Base-by-base conservation (phyloP, 2,329 filamentous ascomycete genomes). In the Verticillium dahliae region DNA sequence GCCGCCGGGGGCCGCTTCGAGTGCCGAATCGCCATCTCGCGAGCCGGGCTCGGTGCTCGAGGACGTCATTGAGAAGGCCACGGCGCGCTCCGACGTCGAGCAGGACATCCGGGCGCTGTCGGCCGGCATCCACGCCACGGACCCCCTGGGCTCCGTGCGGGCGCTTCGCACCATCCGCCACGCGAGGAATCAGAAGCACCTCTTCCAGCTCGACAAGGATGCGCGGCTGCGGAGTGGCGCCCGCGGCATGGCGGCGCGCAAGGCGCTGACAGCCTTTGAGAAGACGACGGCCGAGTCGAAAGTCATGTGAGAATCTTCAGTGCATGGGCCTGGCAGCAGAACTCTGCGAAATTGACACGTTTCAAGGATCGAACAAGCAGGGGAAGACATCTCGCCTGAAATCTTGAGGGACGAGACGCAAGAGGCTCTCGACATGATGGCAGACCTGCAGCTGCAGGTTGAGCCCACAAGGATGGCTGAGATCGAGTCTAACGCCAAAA, bases 181-280 rank as follows among this genome's bases (percentile, higher is more conserved):
- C 67, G 81, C 87, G 64, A 80, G 85, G 27, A 77, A 90, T 41
- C 81, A 85, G 65, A 81, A 83, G 67, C 81, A 85, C 6, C 76
- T 92, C 3, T 90, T 90, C 61, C 81, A 87, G 22, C 82, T 87
- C 1, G 87, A 91, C 68, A 90, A 92, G 66, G 87, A 91, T 69
- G 90, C 91, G 7, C 80, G 85, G 52, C 75, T 92, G 50, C 80
- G 90, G 59, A 94, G 90, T 68, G 91, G 92, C 38, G 84, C 90
- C 1, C 78, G 91, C 52, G 92, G 92, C 0, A 77, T 90, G 70
- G 83, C 89, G 63, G 91, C 91, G 0, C 81, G 91, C n/a, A 94
- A 95, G 68, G 84, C 87, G 1, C 74, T 95, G 18, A 85, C 86
- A 58, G 82, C 83, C 4, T 83, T 87, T 34, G 91, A 96, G 69